A percentile compares a stretch with the other conserved stretches of the same genome.
Evolutionary conservation across 768 basidiomycete genomes (phyloP).

Genomic region (Mycena vulgaris): DNA sequence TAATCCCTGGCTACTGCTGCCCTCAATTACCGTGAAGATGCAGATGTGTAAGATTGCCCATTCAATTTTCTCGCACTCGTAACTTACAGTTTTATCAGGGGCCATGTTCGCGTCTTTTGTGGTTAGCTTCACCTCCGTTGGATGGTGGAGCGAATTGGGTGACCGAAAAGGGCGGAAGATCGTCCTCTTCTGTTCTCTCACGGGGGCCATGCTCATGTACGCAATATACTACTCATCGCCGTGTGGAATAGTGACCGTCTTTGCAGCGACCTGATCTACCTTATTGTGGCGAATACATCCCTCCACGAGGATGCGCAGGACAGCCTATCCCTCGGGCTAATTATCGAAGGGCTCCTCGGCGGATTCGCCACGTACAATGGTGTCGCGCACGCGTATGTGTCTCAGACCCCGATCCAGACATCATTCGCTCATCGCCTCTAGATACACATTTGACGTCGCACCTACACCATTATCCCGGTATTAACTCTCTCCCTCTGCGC

Average conservation of each 20-base stretch:
- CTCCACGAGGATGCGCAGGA: constrained; percentile 10
- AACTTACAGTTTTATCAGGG: constrained; percentile 4
- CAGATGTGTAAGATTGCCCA: constrained; percentile 17
- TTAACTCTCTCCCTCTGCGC: no score
- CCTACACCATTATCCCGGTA: constrained; percentile 11
- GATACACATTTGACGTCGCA: constrained; percentile 10
- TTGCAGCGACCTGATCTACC: constrained; percentile 25
- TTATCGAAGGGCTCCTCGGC: constrained; percentile 31
- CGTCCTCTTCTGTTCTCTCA: constrained; percentile 8
- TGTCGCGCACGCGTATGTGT: constrained; percentile 27
- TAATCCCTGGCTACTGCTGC: constrained; percentile 15
- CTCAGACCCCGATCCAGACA: no score
- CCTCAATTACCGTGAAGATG: constrained; percentile 15
- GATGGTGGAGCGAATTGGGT: constrained; percentile 29
- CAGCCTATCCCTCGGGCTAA: constrained; percentile 22
- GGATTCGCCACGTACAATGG: constrained; percentile 26
- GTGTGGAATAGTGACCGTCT: neutral
- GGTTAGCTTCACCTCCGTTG: constrained; percentile 32
- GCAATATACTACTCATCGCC: neutral
- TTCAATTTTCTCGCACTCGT: neutral
- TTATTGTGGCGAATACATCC: constrained; percentile 9
- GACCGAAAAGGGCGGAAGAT: constrained; percentile 15
- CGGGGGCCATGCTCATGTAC: constrained; percentile 21
- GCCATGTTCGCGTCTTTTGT: constrained; percentile 24
- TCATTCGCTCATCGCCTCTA: neutral